Evolutionary conservation across 148 eudicot species (phyloP).

Genomic region (Salicornia ramosissima): DNA sequence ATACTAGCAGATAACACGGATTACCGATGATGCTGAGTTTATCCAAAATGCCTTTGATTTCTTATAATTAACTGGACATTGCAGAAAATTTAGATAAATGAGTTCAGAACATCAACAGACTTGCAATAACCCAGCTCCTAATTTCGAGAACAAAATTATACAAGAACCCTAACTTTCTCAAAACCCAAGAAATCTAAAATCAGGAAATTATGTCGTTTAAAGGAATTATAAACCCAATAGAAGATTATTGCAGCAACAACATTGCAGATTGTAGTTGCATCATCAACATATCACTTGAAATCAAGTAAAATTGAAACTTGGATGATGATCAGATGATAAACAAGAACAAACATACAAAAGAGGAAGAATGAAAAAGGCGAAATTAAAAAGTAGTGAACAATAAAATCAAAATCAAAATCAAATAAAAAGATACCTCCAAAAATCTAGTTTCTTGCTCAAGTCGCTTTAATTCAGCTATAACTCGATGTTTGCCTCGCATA

Average conservation of each 20-base stretch:
- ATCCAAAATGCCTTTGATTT: too few species aligned
- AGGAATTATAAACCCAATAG: background rate
- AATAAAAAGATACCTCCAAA: constrained; percentile 41
- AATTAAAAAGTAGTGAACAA: background rate
- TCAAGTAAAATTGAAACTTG: background rate
- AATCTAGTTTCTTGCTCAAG: constrained; percentile 74
- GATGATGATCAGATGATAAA: too few species aligned
- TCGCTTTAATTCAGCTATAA: constrained; percentile 76
- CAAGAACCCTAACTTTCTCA: background rate
- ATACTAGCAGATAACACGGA: too few species aligned
- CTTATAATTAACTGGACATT: too few species aligned
- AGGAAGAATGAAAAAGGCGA: too few species aligned
- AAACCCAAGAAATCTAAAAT: background rate
- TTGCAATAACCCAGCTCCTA: too few species aligned
- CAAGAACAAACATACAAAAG: too few species aligned
- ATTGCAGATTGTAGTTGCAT: background rate
- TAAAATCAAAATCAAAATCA: background rate
- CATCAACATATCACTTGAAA: background rate
- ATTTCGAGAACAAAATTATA: background rate
- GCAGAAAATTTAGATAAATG: too few species aligned
- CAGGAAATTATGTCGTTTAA: background rate
- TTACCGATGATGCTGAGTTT: too few species aligned
- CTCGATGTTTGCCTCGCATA: constrained; percentile 70
- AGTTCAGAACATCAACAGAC: too few species aligned
- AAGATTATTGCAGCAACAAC: background rate